These are phyloP conservation scores for Erythrophleum fordii DNA, from an alignment of 306 rosid genomes.

Conservation along the genomic window DNA sequence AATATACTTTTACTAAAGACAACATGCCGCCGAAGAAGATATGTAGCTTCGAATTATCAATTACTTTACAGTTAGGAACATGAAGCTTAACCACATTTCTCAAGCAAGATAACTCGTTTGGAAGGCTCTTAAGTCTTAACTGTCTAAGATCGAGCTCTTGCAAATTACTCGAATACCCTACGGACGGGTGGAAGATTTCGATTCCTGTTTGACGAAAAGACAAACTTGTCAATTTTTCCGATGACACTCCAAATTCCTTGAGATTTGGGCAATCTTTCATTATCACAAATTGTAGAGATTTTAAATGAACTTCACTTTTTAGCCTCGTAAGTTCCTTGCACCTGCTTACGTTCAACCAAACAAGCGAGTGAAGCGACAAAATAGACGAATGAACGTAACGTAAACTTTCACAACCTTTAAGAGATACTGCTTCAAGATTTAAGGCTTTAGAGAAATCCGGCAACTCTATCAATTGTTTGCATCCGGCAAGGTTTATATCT, in stretches of 20 bases:
- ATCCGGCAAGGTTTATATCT: too few relatives aligned
- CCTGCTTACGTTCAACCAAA: not conserved
- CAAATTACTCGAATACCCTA: too few relatives aligned
- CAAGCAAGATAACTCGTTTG: too few relatives aligned
- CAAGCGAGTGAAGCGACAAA: not conserved
- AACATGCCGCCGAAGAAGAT: not conserved
- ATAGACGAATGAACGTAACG: slow-evolving; percentile 15
- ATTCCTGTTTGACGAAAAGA: not conserved
- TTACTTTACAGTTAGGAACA: not conserved
- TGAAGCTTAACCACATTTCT: not conserved
- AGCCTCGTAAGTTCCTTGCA: not conserved
- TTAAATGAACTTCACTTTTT: not conserved
- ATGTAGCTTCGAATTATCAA: not conserved
- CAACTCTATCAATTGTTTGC: too few relatives aligned
- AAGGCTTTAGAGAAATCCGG: slow-evolving; percentile 34
- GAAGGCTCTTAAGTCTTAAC: not conserved
- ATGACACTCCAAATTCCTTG: not conserved
- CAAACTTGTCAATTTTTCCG: not conserved
- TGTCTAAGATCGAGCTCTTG: too few relatives aligned
- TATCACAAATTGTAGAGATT: not conserved
- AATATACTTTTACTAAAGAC: not conserved
- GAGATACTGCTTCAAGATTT: not conserved
- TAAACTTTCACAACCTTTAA: not conserved
- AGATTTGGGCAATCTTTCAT: not conserved
- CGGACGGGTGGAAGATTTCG: too few relatives aligned